Evolutionary conservation across 164 flowering plant species (phyloP).

Genomic region (Paratinospora sagittata): DNA sequence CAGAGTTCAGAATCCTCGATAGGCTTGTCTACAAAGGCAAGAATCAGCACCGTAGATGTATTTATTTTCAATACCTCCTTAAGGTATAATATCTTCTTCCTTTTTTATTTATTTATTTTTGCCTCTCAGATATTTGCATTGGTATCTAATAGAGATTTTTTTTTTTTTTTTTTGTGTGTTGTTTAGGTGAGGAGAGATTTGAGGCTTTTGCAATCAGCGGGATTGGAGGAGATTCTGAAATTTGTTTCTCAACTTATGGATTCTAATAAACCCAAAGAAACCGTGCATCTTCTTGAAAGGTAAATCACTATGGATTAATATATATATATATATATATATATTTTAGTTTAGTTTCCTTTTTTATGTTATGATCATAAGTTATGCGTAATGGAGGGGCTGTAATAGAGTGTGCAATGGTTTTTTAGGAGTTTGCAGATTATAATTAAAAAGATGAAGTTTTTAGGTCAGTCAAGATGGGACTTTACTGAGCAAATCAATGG

Average conservation of each 20-base stretch:
- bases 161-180: neutral
- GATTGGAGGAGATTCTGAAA: constrained; percentile 4
- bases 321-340: too few relatives aligned
- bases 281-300: constrained; percentile 1
- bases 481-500: neutral
- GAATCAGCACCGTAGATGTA: constrained; percentile 3
- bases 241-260: neutral
- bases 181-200: constrained; percentile 9
- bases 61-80: constrained; percentile 6
- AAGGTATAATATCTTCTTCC: constrained; percentile 4
- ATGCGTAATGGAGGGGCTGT: too few relatives aligned
- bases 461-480: neutral
- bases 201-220: neutral
- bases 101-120: neutral
- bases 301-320: neutral
- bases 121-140: neutral
- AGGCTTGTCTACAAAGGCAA: constrained; percentile 10
- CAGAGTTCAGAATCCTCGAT: neutral
- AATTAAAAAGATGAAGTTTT: neutral
- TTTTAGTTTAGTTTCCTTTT: neutral
- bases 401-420: too few relatives aligned
- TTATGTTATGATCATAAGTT: neutral
- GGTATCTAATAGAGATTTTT: neutral
- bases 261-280: constrained; percentile 1
- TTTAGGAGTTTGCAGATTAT: too few relatives aligned